Base-by-base conservation (phyloP, 352 stramenopile species). In the Phytophthora podocarpi region DNA sequence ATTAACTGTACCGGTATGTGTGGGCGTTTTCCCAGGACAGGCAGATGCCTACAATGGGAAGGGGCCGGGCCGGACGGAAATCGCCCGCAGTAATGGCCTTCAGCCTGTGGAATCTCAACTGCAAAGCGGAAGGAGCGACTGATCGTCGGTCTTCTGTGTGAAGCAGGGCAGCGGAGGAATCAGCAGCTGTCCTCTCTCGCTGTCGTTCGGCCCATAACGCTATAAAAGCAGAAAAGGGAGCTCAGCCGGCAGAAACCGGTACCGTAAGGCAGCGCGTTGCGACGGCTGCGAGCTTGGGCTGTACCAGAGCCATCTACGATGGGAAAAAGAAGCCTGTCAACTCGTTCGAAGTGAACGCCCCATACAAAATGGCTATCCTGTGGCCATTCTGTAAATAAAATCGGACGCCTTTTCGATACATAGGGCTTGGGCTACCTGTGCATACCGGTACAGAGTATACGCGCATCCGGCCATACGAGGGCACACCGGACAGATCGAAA, bases 211-310 rank as follows among this genome's bases (percentile, higher is more conserved):
- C 30, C 16, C 34, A 23, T 60, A 66, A 51, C 47, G 37, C 57
- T 49, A 60, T 32, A 47, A 49, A 50, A 13, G 39, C 57, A 66
- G 49, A 61, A 66, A 57, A 59, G 21, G 40, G 43, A 50, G 36
- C 28, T 36, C 36, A 58, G 36, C 32, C 51, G 57, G 28, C 18
- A 34, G 34, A 53, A 53, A 51, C 45, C 27, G 24, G 37, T 50
- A 51, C n/a, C n/a, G 32, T 15, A 18, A 59, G 45, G 56, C 7
- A 37, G 42, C 34, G 50, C 20, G 47, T 28, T 47, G 37, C n/a
- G 21, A 15, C 31, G 28, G 13, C 5, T 49, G 20, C 35, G 35
- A 37, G 1, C 32, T 10, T 37, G 13, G 32, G 8, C 32, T 35
- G 8, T 35, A 5, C 4, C 31, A 36, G 12, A 23, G 20, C 36